phyloP scores from a whole-genome alignment of 306 rosid species.

The Trifolium repens region DNA sequence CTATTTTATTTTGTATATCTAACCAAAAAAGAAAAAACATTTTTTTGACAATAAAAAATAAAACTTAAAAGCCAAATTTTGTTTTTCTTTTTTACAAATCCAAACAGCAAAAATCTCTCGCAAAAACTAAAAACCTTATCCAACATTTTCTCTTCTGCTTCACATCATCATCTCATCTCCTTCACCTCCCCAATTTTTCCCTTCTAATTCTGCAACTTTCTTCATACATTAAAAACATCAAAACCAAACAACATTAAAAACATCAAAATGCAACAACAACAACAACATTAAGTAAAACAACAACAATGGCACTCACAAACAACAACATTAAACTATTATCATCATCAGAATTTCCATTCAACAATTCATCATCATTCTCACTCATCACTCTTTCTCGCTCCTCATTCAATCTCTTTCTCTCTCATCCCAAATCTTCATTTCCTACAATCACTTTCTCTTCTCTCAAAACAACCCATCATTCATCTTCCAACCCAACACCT shows the following conservation, averaged over 20 bases:
- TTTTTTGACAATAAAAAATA: too few relatives aligned
- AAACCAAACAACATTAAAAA: conserved; percentile 1
- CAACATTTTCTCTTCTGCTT: neutral
- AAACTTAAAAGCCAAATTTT: too few relatives aligned
- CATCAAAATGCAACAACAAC: conserved; percentile 4
- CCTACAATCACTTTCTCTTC: conserved; percentile 56
- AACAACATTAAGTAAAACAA: conserved; percentile 19
- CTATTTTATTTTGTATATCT: too few relatives aligned
- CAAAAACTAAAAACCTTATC: conserved; percentile 25
- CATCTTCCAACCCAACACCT: conserved; percentile 45
- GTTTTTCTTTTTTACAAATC: neutral
- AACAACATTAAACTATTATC: conserved; percentile 52
- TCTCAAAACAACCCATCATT: conserved; percentile 48
- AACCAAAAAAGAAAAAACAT: too few relatives aligned
- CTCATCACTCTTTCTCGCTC: conserved; percentile 35
- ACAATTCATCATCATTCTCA: conserved; percentile 52
- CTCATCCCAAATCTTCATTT: conserved; percentile 53
- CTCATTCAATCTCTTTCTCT: conserved; percentile 55
- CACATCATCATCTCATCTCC: neutral
- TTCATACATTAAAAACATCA: neutral
- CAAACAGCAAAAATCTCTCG: neutral
- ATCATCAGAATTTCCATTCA: conserved; percentile 59
- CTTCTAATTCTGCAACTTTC: conserved; percentile 32
- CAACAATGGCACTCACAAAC: conserved; percentile 54
- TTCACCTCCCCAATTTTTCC: neutral